Base-by-base conservation (phyloP, 768 basidiomycete genomes). In the Lactarius tabidus region DNA sequence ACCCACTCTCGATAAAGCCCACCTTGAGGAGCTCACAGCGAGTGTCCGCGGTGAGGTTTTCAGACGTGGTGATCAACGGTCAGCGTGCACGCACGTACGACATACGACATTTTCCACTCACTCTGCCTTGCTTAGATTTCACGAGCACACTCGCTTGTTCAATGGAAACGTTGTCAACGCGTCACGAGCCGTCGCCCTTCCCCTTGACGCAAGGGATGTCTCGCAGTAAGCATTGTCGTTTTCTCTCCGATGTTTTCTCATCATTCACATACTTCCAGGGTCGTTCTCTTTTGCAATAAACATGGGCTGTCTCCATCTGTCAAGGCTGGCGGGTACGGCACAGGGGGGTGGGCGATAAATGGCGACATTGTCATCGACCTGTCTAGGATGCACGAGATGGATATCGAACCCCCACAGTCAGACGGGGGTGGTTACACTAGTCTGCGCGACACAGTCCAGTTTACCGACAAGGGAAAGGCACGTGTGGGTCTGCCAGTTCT, bases 281-380 rank as follows among this genome's bases (percentile, higher is more conserved):
- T 85, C 62, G 75, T 96, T 63, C 69, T 82, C 15, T 94, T 95
- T 75, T 95, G 93, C 72, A 76, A 73, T n/a, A 84, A 85, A 60
- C 81, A 93, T 71, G 76, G 77, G 0, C 77, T 95, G 3, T 85
- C 88, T 12, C 84, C 89, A 6, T 93, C 91, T 10, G 82, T 94
- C 70, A 94, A 93, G 73, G 90, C 91, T 1, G 95, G 95, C 29
- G 95, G 95, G 0, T 95, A 90, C 72, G 95, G 93, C 7, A 95
- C 91, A 1, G 91, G 88, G 12, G 94, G 93, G 1, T 93, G 93
- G 90, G 85, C 91, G 55, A 84, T 95, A 60, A 86, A 86, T 18
- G 95, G 95, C 41, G 89, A 95, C 71, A 79, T 96, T 63, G 86
- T 96, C 71, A 75, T 95, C 69, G 95, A 96, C 76, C 76, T 96